These are phyloP conservation scores for Penicillium atrosanguineum DNA, from an alignment of 495 filamentous ascomycete species.

Conservation along the genomic window DNA sequence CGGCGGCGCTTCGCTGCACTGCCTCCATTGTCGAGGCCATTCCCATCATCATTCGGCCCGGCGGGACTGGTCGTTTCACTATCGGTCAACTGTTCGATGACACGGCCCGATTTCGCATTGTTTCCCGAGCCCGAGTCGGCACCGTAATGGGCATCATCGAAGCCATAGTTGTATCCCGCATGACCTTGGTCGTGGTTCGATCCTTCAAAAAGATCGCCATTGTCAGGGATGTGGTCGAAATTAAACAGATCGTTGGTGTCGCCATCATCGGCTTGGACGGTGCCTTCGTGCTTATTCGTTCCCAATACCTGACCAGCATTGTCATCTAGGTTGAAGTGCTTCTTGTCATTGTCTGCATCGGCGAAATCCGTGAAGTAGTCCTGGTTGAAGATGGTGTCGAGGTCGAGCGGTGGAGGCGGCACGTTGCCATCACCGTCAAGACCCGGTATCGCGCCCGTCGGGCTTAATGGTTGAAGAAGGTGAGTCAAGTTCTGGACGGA, in stretches of 20 bases:
- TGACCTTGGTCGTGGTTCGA: conserved; percentile 24
- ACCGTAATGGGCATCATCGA: conserved; percentile 30
- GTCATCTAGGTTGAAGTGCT: conserved; percentile 17
- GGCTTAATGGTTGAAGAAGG: conserved; percentile 72
- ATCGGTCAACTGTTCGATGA: conserved; percentile 46
- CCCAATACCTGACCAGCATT: conserved; percentile 19
- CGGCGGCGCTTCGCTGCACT: conserved; percentile 37
- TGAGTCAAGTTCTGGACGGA: conserved; percentile 69
- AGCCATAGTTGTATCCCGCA: conserved; percentile 29
- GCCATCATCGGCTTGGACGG: conserved; percentile 19
- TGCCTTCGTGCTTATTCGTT: conserved; percentile 8
- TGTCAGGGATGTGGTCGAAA: conserved; percentile 40
- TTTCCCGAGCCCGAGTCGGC: conserved; percentile 17
- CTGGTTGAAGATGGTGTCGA: conserved; percentile 68
- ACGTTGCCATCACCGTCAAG: conserved; percentile 47
- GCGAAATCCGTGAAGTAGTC: conserved; percentile 56
- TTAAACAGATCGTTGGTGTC: conserved; percentile 41
- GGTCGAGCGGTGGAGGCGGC: conserved; percentile 51
- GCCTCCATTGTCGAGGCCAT: conserved; percentile 22
- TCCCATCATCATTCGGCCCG: conserved; percentile 28
- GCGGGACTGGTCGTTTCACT: conserved; percentile 47
- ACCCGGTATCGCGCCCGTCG: conserved; percentile 76
- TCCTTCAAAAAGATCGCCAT: conserved; percentile 38
- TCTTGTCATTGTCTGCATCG: conserved; percentile 31
- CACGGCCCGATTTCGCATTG: conserved; percentile 26